phyloP scores from a whole-genome alignment of 345 rosid species.

The Eucalyptus pauciflora region DNA sequence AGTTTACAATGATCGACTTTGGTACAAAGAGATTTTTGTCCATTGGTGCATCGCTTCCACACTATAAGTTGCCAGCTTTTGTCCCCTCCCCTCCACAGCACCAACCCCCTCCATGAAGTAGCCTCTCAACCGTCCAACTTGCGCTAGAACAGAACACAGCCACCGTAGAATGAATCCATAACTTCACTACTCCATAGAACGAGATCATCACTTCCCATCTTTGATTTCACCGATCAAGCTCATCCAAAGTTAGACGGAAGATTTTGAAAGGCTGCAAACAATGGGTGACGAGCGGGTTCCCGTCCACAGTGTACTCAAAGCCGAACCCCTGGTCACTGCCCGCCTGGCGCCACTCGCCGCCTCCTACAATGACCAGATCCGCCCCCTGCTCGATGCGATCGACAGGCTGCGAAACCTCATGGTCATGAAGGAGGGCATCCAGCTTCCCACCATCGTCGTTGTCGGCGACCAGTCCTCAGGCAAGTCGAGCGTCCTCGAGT shows the following conservation, averaged over 20 bases:
- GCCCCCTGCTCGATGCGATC: constrained; percentile 40
- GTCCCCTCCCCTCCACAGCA: neutral
- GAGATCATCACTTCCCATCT: neutral
- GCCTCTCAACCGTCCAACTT: neutral
- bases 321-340: neutral
- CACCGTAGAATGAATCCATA: neutral
- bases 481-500: constrained; percentile 43
- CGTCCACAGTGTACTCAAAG: no score
- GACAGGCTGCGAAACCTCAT: constrained; percentile 29
- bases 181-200: neutral
- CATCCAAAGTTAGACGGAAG: neutral
- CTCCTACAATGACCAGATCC: constrained; percentile 27
- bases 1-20: neutral
- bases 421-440: constrained; percentile 38
- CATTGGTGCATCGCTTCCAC: neutral
- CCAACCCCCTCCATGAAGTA: neutral
- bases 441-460: constrained; percentile 46
- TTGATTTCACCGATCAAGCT: neutral
- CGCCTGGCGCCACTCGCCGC: neutral
- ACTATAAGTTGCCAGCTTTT: neutral
- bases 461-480: constrained; percentile 50
- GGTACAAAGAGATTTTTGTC: neutral
- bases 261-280: neutral
- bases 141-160: neutral
- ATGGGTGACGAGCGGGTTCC: neutral